Evolutionary conservation across 2,329 filamentous ascomycete species (phyloP).

Genomic region (Ascochyta clinopodiicola): DNA sequence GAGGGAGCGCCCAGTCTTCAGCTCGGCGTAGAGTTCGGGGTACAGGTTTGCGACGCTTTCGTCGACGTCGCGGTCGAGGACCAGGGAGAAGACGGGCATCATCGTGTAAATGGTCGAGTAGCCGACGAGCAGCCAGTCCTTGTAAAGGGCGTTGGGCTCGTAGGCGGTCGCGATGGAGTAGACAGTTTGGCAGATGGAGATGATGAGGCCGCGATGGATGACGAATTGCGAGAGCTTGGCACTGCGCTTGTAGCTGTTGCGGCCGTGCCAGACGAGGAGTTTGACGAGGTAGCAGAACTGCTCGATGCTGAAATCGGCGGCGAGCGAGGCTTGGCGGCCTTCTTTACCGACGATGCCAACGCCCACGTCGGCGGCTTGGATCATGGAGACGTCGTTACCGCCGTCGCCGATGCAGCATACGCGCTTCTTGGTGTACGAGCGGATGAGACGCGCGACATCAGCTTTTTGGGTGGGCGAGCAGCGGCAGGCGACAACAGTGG

Average conservation of each 20-base stretch:
- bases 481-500: constrained; percentile 92
- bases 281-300: constrained; percentile 96
- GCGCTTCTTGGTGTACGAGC: constrained; percentile 88
- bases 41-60: constrained; percentile 93
- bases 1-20: constrained; percentile 85
- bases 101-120: constrained; percentile 98
- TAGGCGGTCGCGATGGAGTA: constrained; percentile 93
- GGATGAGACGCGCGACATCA: constrained; percentile 89
- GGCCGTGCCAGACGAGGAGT: constrained; percentile 96
- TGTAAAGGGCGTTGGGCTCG: constrained; percentile 90
- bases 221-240: constrained; percentile 98
- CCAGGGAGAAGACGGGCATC: constrained; percentile 87
- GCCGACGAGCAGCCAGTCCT: constrained; percentile 94
- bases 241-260: constrained; percentile 94
- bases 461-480: constrained; percentile 98
- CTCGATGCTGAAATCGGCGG: constrained; percentile 94
- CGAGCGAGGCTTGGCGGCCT: constrained; percentile 90
- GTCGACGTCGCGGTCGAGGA: constrained; percentile 94
- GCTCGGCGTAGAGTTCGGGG: constrained; percentile 95
- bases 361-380: constrained; percentile 96
- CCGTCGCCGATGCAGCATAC: constrained; percentile 98
- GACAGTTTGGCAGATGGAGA: constrained; percentile 95
- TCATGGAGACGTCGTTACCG: constrained; percentile 99
- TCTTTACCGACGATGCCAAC: constrained; percentile 99
- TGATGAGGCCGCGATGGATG: constrained; percentile 95